Conservation (phyloP, 2,329 filamentous ascomycete genomes). For the Fusarium sp. region DNA sequence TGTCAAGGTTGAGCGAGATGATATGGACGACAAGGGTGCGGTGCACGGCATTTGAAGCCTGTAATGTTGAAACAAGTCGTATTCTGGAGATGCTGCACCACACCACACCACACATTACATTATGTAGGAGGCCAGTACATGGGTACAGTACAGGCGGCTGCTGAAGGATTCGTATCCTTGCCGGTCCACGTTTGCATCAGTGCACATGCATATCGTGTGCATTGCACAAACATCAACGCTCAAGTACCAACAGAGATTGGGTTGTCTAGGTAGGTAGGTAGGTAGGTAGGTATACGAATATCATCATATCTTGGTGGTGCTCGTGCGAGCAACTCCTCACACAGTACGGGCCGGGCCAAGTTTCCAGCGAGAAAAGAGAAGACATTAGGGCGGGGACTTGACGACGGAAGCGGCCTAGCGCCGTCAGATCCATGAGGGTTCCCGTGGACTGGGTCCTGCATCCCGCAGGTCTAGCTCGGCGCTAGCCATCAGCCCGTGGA, state of each 20-base stretch:
- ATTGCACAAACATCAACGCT: conserved; percentile 33
- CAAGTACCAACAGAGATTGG: background rate
- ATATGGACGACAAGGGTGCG: conserved; percentile 5
- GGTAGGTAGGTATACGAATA: conserved; percentile 2
- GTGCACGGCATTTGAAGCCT: conserved; percentile 9
- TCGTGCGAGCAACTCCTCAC: background rate
- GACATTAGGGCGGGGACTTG: conserved; percentile 12
- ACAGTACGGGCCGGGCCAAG: conserved; percentile 14
- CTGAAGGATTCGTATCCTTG: conserved; percentile 25
- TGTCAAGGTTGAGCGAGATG: background rate
- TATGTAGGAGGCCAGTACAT: conserved; percentile 16
- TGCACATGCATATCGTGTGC: conserved; percentile 32
- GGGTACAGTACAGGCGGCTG: conserved; percentile 11
- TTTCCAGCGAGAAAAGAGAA: conserved; percentile 35
- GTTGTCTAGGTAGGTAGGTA: background rate
- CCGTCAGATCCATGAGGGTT: conserved; percentile 22
- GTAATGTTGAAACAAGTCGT: conserved; percentile 30
- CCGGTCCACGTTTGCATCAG: conserved; percentile 34
- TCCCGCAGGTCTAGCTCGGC: conserved; percentile 33
- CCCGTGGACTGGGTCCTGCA: conserved; percentile 44
- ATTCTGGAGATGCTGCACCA: conserved; percentile 16
- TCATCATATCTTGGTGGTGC: background rate
- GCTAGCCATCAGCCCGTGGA: conserved; percentile 24
- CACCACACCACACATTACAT: conserved; percentile 11
- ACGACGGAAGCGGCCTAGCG: conserved; percentile 28